Evolutionary conservation across 805 yeast species (phyloP), one percentile per base, ranked within the genome.

Genomic region (Candida loeiensis): DNA sequence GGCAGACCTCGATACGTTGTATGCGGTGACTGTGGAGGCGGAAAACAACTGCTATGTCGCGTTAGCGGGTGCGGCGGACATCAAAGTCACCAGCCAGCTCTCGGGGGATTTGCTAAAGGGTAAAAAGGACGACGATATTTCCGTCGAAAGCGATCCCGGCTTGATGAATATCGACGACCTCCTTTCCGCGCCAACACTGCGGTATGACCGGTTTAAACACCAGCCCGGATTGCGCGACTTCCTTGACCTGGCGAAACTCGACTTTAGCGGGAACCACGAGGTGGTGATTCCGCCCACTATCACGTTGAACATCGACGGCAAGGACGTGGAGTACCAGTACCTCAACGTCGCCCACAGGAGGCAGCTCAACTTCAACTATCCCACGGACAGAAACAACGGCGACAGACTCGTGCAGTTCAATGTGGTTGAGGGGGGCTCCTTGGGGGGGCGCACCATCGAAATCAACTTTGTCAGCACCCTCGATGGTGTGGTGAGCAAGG

Each of bases 401-500:
- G 53, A 52, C 31, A 51, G 55, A 13, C 39, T 58, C 30, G 56
- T 75, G 14, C 78, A 75, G 45, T 63, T 66, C 39, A 63, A 71
- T 30, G 53, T 67, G 13, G 58, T 74, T 13, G 83, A 79, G 50
- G 81, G 82, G n/a, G 84, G 83, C 3, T 56, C 67, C 5, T 59
- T 76, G 33, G 82, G 82, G 9, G 84, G 84, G 1, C 61, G 79
- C 42, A 59, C 66, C 18, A 45, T 63, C 6, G 84, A 79, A 53
- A 66, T 76, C 40, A 61, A 69, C 45, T 56, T 79, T 45, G 71
- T 75, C 35, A 67, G 76, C 28, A 57, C 63, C 39, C 39, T 58
- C 42, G 45, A 47, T 29, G 53, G 51, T 5, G 41, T 46, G 18
- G 36, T 54, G 15, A 46, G 43, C 32, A 50, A 54, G 18, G 53